Conservation (phyloP, 768 basidiomycete species). For the Psilocybe cubensis region DNA sequence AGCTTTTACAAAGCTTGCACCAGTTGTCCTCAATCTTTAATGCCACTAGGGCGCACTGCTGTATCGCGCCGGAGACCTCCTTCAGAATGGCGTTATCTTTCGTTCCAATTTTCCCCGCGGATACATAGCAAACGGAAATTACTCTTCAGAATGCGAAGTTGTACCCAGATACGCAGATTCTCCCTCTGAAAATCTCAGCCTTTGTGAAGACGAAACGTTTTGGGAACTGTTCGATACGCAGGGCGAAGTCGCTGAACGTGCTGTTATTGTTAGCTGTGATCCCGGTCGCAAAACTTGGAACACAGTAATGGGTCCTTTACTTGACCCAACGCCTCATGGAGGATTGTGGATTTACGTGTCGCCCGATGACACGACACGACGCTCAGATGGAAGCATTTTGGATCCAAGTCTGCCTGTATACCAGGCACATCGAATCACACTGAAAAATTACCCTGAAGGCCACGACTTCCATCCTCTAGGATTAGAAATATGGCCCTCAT, state of each 20-base stretch:
- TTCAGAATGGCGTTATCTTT: conserved; percentile 43
- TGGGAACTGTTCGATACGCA: conserved; percentile 58
- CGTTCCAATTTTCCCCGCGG: conserved; percentile 48
- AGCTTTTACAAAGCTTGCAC: neutral
- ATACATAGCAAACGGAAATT: conserved; percentile 56
- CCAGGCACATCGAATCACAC: conserved; percentile 40
- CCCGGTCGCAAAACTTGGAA: conserved; percentile 67
- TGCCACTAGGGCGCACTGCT: conserved; percentile 41
- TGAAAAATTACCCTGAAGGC: conserved; percentile 54
- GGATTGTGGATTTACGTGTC: conserved; percentile 60
- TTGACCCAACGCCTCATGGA: conserved; percentile 59
- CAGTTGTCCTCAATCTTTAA: neutral
- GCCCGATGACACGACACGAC: neutral
- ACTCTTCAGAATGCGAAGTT: conserved; percentile 45
- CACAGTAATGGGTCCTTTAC: conserved; percentile 75
- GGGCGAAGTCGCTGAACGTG: conserved; percentile 44
- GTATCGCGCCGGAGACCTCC: conserved; percentile 48
- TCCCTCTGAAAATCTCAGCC: conserved; percentile 38
- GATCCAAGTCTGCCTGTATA: conserved; percentile 11
- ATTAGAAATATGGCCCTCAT: conserved; percentile 57
- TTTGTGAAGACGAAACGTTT: conserved; percentile 68
- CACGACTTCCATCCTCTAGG: conserved; percentile 80
- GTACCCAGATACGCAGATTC: conserved; percentile 31
- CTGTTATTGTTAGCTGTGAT: conserved; percentile 57
- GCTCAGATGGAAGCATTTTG: conserved; percentile 10